phyloP scores from a whole-genome alignment of 345 rosid species.

The Zanthoxylum bungeanum region DNA sequence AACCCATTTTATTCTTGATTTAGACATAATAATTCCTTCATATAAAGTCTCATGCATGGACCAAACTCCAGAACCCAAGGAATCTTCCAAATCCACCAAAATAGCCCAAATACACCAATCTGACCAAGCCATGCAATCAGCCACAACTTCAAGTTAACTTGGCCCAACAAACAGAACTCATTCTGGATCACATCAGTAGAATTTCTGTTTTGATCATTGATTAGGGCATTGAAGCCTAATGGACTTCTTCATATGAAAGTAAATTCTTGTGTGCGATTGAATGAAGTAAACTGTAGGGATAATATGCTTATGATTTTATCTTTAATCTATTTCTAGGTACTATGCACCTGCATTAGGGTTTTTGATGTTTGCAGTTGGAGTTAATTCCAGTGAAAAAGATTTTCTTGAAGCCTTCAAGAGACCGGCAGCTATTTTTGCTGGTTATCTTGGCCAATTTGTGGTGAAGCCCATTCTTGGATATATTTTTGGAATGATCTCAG shows the following conservation, averaged over 20 bases:
- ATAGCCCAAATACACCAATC: no score
- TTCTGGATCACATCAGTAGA: no score
- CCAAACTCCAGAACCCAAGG: no score
- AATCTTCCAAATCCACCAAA: no score
- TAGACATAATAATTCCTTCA: no score
- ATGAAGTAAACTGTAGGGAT: not conserved
- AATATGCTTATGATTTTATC: conserved; percentile 9
- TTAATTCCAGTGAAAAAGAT: conserved; percentile 85
- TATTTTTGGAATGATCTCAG: conserved; percentile 65
- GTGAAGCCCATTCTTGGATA: conserved; percentile 90
- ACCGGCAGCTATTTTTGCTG: conserved; percentile 69
- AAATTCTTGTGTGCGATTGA: not conserved
- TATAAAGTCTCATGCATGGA: no score
- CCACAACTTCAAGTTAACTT: no score
- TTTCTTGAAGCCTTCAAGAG: conserved; percentile 84
- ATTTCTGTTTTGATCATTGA: not conserved
- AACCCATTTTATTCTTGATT: no score
- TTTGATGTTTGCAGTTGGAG: conserved; percentile 97
- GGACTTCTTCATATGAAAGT: not conserved
- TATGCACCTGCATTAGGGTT: conserved; percentile 94
- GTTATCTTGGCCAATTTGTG: conserved; percentile 76
- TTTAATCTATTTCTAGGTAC: conserved; percentile 51
- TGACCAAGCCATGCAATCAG: no score
- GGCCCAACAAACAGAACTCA: no score
- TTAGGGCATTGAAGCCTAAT: not conserved